Evolutionary conservation across 331 rosid genomes (phyloP), one percentile per base, ranked within the genome.

Genomic region (Stylosanthes scabra): DNA sequence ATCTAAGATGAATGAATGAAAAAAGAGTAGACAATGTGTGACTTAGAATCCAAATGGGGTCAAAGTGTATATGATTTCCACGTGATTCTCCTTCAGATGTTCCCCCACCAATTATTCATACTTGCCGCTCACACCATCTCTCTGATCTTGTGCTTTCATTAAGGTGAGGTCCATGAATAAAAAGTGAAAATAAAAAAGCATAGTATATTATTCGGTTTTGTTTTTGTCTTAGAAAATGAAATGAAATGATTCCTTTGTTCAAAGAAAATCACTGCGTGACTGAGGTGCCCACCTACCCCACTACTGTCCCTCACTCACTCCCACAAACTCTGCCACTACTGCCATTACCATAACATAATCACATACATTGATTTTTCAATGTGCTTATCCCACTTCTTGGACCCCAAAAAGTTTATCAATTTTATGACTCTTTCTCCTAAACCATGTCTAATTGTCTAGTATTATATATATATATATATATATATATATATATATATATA

Each of bases 31-130:
- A 74, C 83, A 78, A 64, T 37, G 78, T 9, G 61, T 66, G 25
- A 76, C 70, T 78, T 78, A 67, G 86, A 50, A 25, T 50, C 47
- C 61, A 64, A 20, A 50, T 25, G 27, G 25, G 68, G 78, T 73
- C 86, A 73, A 78, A 78, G 4, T 44, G 11, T 74, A 25, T 63
- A 78, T 78, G 78, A 74, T 82, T 74, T 74, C 56, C 80, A 68
- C 81, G 80, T 77, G 86, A 65, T 72, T 77, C 68, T 68, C 74
- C 66, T 74, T 72, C 71, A 16, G 8, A 63, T 78, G 74, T 50
- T 68, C 49, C 77, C 77, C 74, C 64, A n/a, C n/a, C 64, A 68
- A 73, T 77, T 72, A 81, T 75, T 65, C 49, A 70, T n/a, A 76
- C 81, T 81, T 81, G 3, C 6, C 78, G 67, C 52, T 49, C 58